Base-by-base conservation (phyloP, 768 basidiomycete species). In the Gelatoporia subvermispora region DNA sequence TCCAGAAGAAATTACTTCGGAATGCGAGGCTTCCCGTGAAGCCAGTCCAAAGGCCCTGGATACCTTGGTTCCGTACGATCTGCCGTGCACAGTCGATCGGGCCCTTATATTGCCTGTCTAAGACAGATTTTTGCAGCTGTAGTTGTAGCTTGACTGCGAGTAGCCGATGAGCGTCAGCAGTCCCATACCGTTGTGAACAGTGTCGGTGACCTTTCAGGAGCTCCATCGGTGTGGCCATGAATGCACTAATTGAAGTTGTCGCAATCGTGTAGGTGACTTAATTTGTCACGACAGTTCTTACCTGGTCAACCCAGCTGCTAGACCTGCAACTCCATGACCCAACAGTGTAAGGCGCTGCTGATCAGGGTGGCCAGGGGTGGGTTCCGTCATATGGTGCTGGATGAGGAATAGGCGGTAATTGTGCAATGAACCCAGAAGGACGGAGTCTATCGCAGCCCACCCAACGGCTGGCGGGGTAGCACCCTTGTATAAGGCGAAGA, bases 151-250 rank as follows among this genome's bases (percentile, higher is more conserved):
- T 84, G 46, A 85, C 82, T 64, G 18, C 0, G 28, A 21, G 21
- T 2, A 22, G n/a, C 3, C 7, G 4, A 9, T 21, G 13, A 7
- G 7, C 5, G 10, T 35, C 25, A 31, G 23, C 8, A 53, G 57
- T 44, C 48, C 28, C 41, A 41, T 42, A 22, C 35, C 13, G 20
- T 41, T 3, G 36, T 43, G n/a, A 28, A 21, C 9, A 17, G 25
- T 20, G 47, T 42, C 24, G 24, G 63, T 15, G 57, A 61, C 62
- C 60, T 77, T 92, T 92, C 51, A 92, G 68, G 46, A 82, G 74
- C 62, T 92, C 89, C 34, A 90, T 76, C 1, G 88, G 88, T 13
- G 85, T 88, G 4, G 88, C 86, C 22, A 89, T 65, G 16, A 82
- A 48, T 11, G 85, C 78, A 58, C 85, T 88, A 54, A 16, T 5